These are phyloP conservation scores for Fusarium devonianum DNA, from an alignment of 2,329 filamentous ascomycete species.

Conservation along the genomic window DNA sequence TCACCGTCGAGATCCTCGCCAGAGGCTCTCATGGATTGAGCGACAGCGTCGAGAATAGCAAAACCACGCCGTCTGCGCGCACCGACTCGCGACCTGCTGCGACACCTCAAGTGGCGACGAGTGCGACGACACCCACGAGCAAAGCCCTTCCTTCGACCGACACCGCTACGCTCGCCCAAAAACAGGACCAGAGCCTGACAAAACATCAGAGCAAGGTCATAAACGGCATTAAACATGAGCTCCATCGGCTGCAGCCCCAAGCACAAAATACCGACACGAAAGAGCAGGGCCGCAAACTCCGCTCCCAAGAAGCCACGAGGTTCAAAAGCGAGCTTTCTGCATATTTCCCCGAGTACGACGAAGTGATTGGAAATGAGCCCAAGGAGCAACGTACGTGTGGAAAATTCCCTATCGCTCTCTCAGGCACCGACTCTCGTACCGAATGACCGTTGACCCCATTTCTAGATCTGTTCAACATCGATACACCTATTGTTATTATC, in stretches of 20 bases:
- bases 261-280: constrained; percentile 54
- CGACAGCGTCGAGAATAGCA: constrained; percentile 35
- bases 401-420: constrained; percentile 32
- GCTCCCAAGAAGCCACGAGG: constrained; percentile 83
- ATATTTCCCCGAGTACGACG: constrained; percentile 95
- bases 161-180: constrained; percentile 24
- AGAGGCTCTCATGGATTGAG: constrained; percentile 41
- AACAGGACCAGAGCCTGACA: constrained; percentile 47
- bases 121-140: constrained; percentile 24
- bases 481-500: constrained; percentile 76
- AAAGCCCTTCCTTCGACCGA: constrained; percentile 25
- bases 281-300: constrained; percentile 76
- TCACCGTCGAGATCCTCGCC: constrained; percentile 61
- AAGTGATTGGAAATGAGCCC: constrained; percentile 85
- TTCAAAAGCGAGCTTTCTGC: constrained; percentile 90
- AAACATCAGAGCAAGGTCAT: constrained; percentile 65
- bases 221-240: constrained; percentile 68
- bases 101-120: constrained; percentile 33
- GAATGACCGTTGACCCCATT: constrained; percentile 24
- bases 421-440: neutral
- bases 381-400: constrained; percentile 74
- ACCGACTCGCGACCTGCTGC: constrained; percentile 33
- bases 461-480: constrained; percentile 73
- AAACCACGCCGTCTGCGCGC: constrained; percentile 40
- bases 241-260: constrained; percentile 62